These are phyloP conservation scores for Botrytis fabae DNA, from an alignment of 2,329 filamentous ascomycete genomes.

Conservation along the genomic window DNA sequence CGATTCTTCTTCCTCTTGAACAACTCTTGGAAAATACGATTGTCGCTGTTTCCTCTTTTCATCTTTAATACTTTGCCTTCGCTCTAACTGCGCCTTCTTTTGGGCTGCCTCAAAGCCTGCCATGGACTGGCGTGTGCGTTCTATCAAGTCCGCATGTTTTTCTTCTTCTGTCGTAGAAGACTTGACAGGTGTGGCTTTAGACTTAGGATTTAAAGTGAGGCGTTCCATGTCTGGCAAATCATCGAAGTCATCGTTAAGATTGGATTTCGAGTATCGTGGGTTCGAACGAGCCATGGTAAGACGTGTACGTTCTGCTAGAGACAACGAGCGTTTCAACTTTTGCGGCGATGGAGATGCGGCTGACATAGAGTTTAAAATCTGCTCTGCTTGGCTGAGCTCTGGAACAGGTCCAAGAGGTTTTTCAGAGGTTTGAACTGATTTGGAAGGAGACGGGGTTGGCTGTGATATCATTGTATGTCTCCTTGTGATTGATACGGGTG, in stretches of 20 bases:
- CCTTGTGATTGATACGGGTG: conserved; percentile 2
- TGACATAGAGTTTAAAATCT: conserved; percentile 57
- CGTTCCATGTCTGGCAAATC: conserved; percentile 35
- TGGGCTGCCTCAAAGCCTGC: conserved; percentile 60
- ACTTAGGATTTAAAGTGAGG: conserved; percentile 31
- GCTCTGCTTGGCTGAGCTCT: conserved; percentile 50
- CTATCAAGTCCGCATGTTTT: conserved; percentile 45
- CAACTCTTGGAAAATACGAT: conserved; percentile 49
- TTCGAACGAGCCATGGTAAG: conserved; percentile 71
- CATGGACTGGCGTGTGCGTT: conserved; percentile 63
- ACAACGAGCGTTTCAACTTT: conserved; percentile 58
- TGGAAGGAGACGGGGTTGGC: conserved; percentile 21
- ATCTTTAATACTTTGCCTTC: conserved; percentile 49
- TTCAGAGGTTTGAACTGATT: neutral
- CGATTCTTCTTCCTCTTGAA: conserved; percentile 47
- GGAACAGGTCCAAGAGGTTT: conserved; percentile 15
- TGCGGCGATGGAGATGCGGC: conserved; percentile 58
- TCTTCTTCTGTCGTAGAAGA: conserved; percentile 26
- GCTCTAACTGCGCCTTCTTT: conserved; percentile 60
- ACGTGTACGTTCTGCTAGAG: conserved; percentile 76
- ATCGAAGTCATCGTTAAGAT: conserved; percentile 39
- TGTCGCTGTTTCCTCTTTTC: conserved; percentile 48
- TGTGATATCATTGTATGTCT: conserved; percentile 9
- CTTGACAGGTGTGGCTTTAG: conserved; percentile 28
- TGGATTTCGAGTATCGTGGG: conserved; percentile 30